Base-by-base conservation (phyloP, 208 protist genomes). In the Crithidia sp. region DNA sequence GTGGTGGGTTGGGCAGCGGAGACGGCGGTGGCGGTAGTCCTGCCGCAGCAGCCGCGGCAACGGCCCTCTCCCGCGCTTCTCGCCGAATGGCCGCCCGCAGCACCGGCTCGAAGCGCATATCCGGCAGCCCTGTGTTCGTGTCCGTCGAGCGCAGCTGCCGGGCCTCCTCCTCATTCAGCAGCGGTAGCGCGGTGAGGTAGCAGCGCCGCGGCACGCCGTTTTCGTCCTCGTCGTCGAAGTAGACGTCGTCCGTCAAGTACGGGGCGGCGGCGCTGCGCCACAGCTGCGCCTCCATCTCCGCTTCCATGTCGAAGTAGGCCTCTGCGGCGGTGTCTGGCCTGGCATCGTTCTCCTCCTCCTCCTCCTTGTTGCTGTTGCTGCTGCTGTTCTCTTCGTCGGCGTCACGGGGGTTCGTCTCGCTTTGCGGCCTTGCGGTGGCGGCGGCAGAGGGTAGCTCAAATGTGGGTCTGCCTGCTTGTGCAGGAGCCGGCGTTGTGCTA, bases 101-200 rank as follows among this genome's bases (percentile, higher is more conserved):
- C 5, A 70, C 17, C 9, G 71, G 43, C 39, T 70, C 63, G 41
- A 66, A 68, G 56, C 47, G 53, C 53, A 52, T 40, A 52, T 65
- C 40, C 3, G 39, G 40, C 7, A 45, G 36, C 4, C 50, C 64
- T 2, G 50, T 41, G n/a, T 52, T 57, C 7, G 64, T 59, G 39
- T 59, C 64, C 17, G 50, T 40, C 64, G 59, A 59, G 36, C 45
- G 52, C 52, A 59, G 52, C 52, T 68, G 52, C 52, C 64, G 64
- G 39, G 52, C 64, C 49, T 68, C 64, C 39, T 59, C 64, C 7
- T 57, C 64, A 39, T 59, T 49, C 3, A 59, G 16, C n/a, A 36
- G 10, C 2, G 52, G 64, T 4, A 54, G 49, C 8, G 64, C 47
- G 37, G 64, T 49, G 40, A 49, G 64, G 16, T 13, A 59, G 39